These are phyloP conservation scores for Tetragonia tetragonoides DNA, from an alignment of 148 eudicot genomes.

Conservation along the genomic window DNA sequence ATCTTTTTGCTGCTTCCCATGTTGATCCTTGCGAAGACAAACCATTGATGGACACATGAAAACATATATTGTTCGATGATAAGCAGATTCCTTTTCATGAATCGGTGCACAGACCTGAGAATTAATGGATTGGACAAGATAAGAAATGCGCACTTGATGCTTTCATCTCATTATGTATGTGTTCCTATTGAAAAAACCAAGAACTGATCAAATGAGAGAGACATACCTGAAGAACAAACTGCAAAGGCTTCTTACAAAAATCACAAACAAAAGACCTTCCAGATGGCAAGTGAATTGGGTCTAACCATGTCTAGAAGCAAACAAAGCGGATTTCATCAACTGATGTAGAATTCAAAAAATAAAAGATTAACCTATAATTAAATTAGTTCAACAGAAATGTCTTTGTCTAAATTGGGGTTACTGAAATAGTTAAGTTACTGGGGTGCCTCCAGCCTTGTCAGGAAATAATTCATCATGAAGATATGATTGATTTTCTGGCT, in stretches of 20 bases:
- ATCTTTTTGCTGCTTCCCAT: neutral
- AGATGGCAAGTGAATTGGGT: conserved; percentile 21
- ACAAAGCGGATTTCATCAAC: neutral
- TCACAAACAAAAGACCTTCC: conserved; percentile 12
- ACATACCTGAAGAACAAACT: conserved; percentile 17
- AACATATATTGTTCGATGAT: conserved; percentile 4
- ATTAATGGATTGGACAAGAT: neutral
- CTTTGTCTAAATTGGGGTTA: too few relatives aligned
- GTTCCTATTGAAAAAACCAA: neutral
- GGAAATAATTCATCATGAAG: too few relatives aligned
- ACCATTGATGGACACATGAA: conserved; percentile 16
- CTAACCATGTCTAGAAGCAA: conserved; percentile 13
- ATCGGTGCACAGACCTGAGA: conserved; percentile 17
- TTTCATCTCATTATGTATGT: too few relatives aligned
- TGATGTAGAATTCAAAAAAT: too few relatives aligned
- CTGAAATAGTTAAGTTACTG: too few relatives aligned
- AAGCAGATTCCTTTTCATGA: conserved; percentile 13
- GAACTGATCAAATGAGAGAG: neutral
- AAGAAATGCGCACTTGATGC: neutral
- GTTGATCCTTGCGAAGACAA: conserved; percentile 15
- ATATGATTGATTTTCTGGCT: too few relatives aligned
- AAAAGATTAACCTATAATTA: too few relatives aligned
- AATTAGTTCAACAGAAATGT: too few relatives aligned
- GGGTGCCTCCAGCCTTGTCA: too few relatives aligned
- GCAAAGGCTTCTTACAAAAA: conserved; percentile 18